Evolutionary conservation across 1,139 yeast species (phyloP).

Genomic region (Debaryomyces fabryi): DNA sequence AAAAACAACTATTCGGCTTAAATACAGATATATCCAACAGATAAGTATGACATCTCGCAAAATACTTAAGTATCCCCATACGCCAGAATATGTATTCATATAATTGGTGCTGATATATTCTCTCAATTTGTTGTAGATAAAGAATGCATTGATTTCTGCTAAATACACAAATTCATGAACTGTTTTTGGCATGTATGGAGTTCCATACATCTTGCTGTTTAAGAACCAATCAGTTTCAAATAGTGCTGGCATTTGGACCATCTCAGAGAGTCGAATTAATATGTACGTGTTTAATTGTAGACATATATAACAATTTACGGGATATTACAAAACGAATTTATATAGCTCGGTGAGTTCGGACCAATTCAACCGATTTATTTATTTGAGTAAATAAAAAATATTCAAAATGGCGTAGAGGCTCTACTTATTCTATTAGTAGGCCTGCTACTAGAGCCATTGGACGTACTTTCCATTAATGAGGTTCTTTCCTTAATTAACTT

Average conservation of each 20-base stretch:
- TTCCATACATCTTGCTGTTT: constrained; percentile 11
- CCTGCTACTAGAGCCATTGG: constrained; percentile 33
- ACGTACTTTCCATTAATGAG: constrained; percentile 31
- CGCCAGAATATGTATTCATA: constrained; percentile 8
- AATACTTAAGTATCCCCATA: constrained; percentile 20
- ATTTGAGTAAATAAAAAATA: background rate
- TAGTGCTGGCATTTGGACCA: background rate
- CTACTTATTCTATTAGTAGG: constrained; percentile 43
- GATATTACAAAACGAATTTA: background rate
- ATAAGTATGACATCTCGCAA: constrained; percentile 31
- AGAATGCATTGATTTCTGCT: constrained; percentile 6
- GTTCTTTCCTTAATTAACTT: constrained; percentile 44
- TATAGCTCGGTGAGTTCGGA: constrained; percentile 4
- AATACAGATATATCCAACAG: constrained; percentile 19
- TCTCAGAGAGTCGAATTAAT: background rate
- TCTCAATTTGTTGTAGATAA: background rate
- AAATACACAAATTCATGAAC: constrained; percentile 7
- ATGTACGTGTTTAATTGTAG: background rate
- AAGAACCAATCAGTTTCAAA: constrained; percentile 7
- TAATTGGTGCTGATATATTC: constrained; percentile 10
- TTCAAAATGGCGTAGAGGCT: constrained; percentile 41
- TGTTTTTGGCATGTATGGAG: constrained; percentile 11
- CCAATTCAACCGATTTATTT: background rate
- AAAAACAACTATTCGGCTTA: constrained; percentile 12
- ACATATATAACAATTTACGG: background rate